Base-by-base conservation (phyloP, 306 rosid species). In the Alnus glutinosa region DNA sequence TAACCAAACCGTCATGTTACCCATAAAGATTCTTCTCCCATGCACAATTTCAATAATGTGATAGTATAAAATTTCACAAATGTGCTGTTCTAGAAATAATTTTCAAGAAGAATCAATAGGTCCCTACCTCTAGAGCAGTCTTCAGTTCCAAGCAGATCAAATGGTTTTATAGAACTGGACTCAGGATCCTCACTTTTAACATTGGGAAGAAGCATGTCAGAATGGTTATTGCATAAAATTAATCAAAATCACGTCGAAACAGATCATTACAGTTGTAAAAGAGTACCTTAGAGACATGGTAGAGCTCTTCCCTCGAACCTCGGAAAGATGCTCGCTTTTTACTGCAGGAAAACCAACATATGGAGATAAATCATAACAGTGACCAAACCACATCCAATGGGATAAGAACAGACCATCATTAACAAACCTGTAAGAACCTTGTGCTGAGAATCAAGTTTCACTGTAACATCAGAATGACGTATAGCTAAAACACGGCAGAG, bases 371-470 rank as follows among this genome's bases (percentile, higher is more conserved):
- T 70, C 50, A 59, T 37, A 70, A 44, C 19, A 66, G 28, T 42
- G 23, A 64, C 58, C 6, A 57, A 62, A 73, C 30, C 23, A 55
- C 16, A 79, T 68, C 57, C 6, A 28, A 67, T 70, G 10, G 70
- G 71, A 54, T 51, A 54, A 54, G 75, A 69, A 51, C 48, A 30
- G 57, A 63, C 37, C 34, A 18, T 28, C 11, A 68, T 66, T 58
- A 59, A 82, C 93, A 71, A 74, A 96, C 99, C 99, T 90, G 98
- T 90, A 86, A 93, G 91, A 91, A 96, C 93, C 88, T 88, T 93
- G 75, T 93, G 99, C 89, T 89, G 92, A 77, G 99, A 96, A 90
- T 96, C 98, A 54, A 96, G 93, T 88, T 96, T 96, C 78, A 96
- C 99, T 18, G 98, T 96, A 79, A 96, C 89, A 83, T 93, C 99